Conservation (phyloP, 805 yeast species). For the Starmerella geochares region DNA sequence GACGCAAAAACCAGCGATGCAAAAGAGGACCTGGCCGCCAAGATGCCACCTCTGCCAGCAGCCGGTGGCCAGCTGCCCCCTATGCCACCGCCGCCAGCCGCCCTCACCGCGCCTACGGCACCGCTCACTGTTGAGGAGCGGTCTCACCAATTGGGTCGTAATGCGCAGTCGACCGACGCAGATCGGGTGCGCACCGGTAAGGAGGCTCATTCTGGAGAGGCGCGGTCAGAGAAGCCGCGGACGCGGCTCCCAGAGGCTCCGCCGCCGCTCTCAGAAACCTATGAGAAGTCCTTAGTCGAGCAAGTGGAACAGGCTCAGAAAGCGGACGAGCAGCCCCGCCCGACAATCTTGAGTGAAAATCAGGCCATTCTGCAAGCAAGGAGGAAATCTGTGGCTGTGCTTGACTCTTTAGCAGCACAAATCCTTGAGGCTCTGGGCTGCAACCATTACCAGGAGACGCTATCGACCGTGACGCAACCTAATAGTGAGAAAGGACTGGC, state of each 20-base stretch:
- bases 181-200: neutral
- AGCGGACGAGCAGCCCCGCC: slow-evolving; percentile 1
- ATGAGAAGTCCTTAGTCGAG: slow-evolving; percentile 15
- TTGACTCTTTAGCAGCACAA: slow-evolving; percentile 77
- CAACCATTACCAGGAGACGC: slow-evolving; percentile 65
- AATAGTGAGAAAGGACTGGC: slow-evolving; percentile 52
- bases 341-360: slow-evolving; percentile 11
- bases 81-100: slow-evolving; percentile 24
- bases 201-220: neutral
- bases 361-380: slow-evolving; percentile 18
- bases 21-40: slow-evolving; percentile 3
- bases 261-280: slow-evolving; percentile 6
- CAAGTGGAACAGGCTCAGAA: slow-evolving; percentile 16
- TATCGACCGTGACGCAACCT: slow-evolving; percentile 55
- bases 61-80: slow-evolving; percentile 19
- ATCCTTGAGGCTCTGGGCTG: slow-evolving; percentile 52
- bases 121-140: slow-evolving; percentile 7
- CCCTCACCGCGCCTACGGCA: slow-evolving; percentile 20
- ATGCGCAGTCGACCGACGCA: neutral
- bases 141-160: neutral
- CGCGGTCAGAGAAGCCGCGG: neutral
- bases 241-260: slow-evolving; percentile 2
- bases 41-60: slow-evolving; percentile 21
- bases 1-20: neutral
- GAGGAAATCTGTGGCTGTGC: slow-evolving; percentile 42